A percentile compares a stretch with the other conserved stretches of the same genome.
Evolutionary conservation across 306 rosid genomes (phyloP).

Genomic region (Neltuma alba): DNA sequence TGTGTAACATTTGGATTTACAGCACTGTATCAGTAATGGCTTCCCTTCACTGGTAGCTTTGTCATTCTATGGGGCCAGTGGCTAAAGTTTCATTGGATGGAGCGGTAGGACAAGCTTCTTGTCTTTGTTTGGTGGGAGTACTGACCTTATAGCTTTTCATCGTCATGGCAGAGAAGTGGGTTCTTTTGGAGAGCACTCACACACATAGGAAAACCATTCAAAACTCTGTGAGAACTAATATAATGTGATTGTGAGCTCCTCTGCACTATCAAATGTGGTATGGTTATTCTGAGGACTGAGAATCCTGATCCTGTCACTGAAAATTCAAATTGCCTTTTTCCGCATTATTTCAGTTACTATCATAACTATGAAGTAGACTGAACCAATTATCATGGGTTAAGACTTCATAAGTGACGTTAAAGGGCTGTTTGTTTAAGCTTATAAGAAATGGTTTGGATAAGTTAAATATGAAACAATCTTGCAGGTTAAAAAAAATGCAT

Average conservation of each 20-base stretch:
- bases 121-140: constrained; percentile 86
- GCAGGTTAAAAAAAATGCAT: too few species aligned
- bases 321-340: too few species aligned
- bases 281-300: constrained; percentile 17
- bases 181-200: constrained; percentile 52
- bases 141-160: constrained; percentile 78
- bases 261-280: too few species aligned
- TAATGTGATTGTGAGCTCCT: constrained; percentile 22
- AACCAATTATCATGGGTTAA: too few species aligned
- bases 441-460: too few species aligned
- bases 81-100: constrained; percentile 97
- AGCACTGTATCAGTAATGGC: constrained; percentile 96
- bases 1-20: constrained; percentile 44
- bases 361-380: too few species aligned
- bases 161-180: constrained; percentile 54
- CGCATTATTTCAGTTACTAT: too few species aligned
- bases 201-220: constrained; percentile 73
- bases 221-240: constrained; percentile 44
- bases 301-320: too few species aligned
- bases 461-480: too few species aligned
- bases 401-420: too few species aligned
- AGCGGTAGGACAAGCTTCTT: constrained; percentile 89
- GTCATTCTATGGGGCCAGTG: constrained; percentile 91
- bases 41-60: constrained; percentile 89
- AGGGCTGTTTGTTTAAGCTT: too few species aligned